Evolutionary conservation across 768 basidiomycete genomes (phyloP).

Genomic region (Dioszegia hungarica): DNA sequence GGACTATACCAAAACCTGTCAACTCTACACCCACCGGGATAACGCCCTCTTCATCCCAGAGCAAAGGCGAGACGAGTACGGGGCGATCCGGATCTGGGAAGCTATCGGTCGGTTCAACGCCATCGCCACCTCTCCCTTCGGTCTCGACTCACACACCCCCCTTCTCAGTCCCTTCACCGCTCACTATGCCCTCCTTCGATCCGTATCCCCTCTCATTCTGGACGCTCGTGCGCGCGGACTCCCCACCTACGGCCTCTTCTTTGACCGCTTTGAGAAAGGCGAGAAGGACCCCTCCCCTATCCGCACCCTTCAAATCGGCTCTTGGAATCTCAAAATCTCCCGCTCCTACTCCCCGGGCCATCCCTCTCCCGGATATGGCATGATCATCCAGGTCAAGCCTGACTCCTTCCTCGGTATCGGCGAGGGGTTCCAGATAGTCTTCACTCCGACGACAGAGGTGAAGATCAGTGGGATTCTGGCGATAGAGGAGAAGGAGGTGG

Average conservation of each 20-base stretch:
- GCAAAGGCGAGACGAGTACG: constrained; percentile 11
- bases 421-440: constrained; percentile 9
- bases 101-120: constrained; percentile 14
- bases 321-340: constrained; percentile 1
- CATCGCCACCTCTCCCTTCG: constrained; percentile 3
- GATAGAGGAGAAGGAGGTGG: constrained; percentile 11
- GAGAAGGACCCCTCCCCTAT: constrained; percentile 8
- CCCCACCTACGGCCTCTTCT: constrained; percentile 11
- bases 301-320: background rate
- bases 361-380: constrained; percentile 10
- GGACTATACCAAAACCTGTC: constrained; percentile 7
- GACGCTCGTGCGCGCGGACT: background rate
- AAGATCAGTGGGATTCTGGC: constrained; percentile 1
- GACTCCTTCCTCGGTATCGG: constrained; percentile 11
- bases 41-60: constrained; percentile 19
- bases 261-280: constrained; percentile 5
- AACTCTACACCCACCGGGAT: constrained; percentile 3
- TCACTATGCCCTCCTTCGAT: background rate
- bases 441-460: background rate
- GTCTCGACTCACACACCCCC: background rate
- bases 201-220: constrained; percentile 6
- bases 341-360: constrained; percentile 7
- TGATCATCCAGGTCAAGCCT: constrained; percentile 1
- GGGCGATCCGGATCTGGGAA: constrained; percentile 17
- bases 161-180: background rate